Conservation (phyloP, 345 rosid genomes). For the Eucalyptus urophylla region DNA sequence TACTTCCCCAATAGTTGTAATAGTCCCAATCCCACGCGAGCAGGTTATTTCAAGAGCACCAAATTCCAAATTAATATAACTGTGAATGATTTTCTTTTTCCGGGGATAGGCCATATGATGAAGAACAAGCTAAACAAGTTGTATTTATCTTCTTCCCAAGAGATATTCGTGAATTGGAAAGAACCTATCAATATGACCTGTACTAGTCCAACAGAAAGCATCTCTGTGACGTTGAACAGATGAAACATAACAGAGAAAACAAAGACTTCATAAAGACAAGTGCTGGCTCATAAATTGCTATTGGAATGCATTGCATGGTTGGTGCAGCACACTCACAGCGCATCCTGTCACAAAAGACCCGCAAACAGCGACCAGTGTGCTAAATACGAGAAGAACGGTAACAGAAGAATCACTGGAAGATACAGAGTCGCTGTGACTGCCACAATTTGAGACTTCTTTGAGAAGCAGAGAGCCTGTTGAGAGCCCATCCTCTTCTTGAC, state of each 20-base stretch:
- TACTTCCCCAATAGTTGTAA: background rate
- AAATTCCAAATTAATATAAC: background rate
- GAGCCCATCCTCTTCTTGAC: background rate
- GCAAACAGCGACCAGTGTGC: constrained; percentile 35
- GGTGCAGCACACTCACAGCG: constrained; percentile 12
- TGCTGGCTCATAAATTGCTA: background rate
- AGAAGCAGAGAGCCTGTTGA: background rate
- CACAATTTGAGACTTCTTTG: background rate
- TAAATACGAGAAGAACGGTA: constrained; percentile 9
- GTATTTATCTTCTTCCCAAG: background rate
- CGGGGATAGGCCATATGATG: background rate
- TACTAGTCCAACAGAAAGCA: background rate
- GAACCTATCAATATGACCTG: no score
- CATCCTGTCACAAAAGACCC: constrained; percentile 12
- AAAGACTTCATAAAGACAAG: background rate
- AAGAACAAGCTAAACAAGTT: background rate
- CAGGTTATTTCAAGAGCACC: background rate
- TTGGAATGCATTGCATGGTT: background rate
- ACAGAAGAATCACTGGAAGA: background rate
- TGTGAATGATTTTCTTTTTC: background rate
- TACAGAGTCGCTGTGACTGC: background rate
- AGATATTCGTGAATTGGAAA: background rate
- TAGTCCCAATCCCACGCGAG: background rate
- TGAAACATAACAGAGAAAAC: background rate
- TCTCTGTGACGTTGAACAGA: no score